These are phyloP conservation scores for Fraxinus angustifolia DNA, from an alignment of 305 asterid genomes.

Conservation along the genomic window DNA sequence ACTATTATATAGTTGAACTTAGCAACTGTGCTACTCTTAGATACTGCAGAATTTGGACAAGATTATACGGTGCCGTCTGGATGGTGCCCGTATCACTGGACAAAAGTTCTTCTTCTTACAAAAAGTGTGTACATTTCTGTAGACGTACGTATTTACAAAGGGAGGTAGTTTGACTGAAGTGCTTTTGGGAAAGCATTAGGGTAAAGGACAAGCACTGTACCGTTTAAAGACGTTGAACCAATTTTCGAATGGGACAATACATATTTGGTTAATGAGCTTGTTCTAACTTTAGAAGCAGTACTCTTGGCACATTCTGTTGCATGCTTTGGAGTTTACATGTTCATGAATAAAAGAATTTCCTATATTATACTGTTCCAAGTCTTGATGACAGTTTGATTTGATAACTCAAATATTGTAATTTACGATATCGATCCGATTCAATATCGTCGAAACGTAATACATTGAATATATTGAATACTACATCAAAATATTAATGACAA, in stretches of 20 bases:
- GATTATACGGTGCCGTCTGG: constrained; percentile 50
- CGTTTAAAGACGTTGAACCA: constrained; percentile 18
- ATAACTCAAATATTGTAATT: background rate
- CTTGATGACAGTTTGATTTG: background rate
- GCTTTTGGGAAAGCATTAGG: constrained; percentile 23
- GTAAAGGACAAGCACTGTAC: constrained; percentile 25
- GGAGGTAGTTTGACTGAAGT: constrained; percentile 36
- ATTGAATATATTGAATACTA: no score
- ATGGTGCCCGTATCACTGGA: constrained; percentile 19
- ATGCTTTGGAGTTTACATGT: constrained; percentile 2
- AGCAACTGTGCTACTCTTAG: constrained; percentile 7
- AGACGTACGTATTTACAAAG: background rate
- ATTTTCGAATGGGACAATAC: constrained; percentile 33
- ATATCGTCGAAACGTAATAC: no score
- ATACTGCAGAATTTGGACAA: constrained; percentile 30
- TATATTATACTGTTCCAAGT: no score
- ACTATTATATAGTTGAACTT: background rate
- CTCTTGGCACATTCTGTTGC: constrained; percentile 31
- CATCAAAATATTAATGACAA: no score
- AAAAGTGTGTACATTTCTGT: constrained; percentile 13
- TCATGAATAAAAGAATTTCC: background rate
- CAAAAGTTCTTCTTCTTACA: constrained; percentile 17
- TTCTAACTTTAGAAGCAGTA: constrained; percentile 27
- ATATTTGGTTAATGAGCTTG: constrained; percentile 36
- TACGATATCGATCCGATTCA: background rate